Evolutionary conservation across 495 filamentous ascomycete species (phyloP), one percentile per base, ranked within the genome.

Genomic region (Diplogelasinospora grovesii): DNA sequence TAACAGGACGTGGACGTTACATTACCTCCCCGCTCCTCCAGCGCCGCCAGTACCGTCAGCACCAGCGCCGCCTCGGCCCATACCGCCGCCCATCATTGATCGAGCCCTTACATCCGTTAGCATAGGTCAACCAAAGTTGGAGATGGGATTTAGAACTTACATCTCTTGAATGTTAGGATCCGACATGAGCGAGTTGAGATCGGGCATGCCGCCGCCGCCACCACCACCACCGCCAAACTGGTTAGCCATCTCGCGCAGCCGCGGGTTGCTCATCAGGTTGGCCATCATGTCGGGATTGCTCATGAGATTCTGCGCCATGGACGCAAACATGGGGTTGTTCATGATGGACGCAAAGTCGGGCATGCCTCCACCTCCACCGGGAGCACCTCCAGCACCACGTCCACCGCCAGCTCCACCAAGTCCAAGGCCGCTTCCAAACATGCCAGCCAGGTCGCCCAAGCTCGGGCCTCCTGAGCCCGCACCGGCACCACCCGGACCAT

Each of bases 241-340:
- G 44, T 81, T 71, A 39, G 83, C 81, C 87, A 95, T 86, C 56
- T 90, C 74, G 30, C 84, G 71, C 46, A 97, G 59, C 37, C 77
- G 73, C n/a, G 90, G 90, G 66, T 97, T 95, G 70, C 71, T 88
- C 89, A 97, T 94, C 39, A 97, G 59, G 53, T 86, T 86, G 57
- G 73, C 74, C 72, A 98, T 78, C 74, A 84, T 78, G 5, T 93
- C 82, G 9, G 92, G 92, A 64, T 98, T 96, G 61, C 78, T 83
- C 90, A 96, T 96, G 28, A 98, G 60, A 57, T 86, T 95, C 72
- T 95, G 86, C 18, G 92, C 92, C 86, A 96, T 95, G 68, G 70
- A 82, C 28, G 87, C 70, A 60, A 98, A 89, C 92, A 97, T 96
- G 28, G 92, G 92, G 70, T 98, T 97, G 65, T 65, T 86, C 92